Conservation (phyloP, 2,329 filamentous ascomycete genomes). For the Lachnellula suecica region DNA sequence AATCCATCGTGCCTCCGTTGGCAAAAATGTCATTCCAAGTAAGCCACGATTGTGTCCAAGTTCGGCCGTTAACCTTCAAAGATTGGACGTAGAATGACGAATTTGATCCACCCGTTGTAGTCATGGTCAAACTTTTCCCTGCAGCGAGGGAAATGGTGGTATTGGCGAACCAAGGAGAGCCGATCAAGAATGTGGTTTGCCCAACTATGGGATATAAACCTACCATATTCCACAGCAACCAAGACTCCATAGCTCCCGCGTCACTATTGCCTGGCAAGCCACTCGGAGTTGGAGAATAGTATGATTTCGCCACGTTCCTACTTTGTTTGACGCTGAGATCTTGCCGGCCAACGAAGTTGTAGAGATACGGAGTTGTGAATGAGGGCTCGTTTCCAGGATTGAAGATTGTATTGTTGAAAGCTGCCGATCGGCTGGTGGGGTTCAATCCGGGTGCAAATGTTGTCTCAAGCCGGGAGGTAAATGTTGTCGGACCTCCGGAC, state of each 20-base stretch:
- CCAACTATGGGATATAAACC: constrained; percentile 67
- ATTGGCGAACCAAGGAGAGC: constrained; percentile 61
- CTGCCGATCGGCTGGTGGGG: constrained; percentile 49
- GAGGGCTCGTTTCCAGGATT: constrained; percentile 43
- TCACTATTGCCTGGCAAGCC: constrained; percentile 65
- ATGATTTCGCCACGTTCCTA: constrained; percentile 55
- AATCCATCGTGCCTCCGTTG: constrained; percentile 61
- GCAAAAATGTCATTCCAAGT: constrained; percentile 66
- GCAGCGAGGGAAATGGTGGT: constrained; percentile 57
- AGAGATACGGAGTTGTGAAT: constrained; percentile 67
- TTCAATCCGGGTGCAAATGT: constrained; percentile 47
- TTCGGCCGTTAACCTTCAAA: constrained; percentile 60
- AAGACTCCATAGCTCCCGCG: constrained; percentile 47
- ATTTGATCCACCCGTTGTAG: constrained; percentile 46
- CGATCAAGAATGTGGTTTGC: constrained; percentile 65
- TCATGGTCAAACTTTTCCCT: constrained; percentile 54
- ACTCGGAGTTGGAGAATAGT: constrained; percentile 50
- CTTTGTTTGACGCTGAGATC: constrained; percentile 58
- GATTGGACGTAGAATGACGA: constrained; percentile 61
- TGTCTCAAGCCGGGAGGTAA: constrained; percentile 49
- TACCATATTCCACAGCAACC: constrained; percentile 63
- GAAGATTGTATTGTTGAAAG: constrained; percentile 60
- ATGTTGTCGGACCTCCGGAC: constrained; percentile 46
- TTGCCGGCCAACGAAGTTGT: constrained; percentile 64
- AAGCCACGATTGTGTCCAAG: constrained; percentile 65